phyloP scores from a whole-genome alignment of 164 flowering plant species.

The Brasenia schreberi region DNA sequence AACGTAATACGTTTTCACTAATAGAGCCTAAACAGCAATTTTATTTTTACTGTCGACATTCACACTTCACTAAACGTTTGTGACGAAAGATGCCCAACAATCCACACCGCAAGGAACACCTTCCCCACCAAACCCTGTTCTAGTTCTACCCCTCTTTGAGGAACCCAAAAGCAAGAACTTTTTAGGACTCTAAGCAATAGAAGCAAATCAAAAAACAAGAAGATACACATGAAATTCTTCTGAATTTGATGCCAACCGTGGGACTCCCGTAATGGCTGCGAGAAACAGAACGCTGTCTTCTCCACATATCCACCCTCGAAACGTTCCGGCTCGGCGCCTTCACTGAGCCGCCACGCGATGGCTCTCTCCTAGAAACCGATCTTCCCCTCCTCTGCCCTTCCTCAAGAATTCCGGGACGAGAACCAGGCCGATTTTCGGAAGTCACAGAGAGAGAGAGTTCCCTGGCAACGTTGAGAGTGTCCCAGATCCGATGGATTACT shows the following conservation, averaged over 20 bases:
- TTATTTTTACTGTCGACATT: too few species aligned
- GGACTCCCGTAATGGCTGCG: constrained; percentile 19
- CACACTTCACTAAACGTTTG: too few species aligned
- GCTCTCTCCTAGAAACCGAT: constrained; percentile 16
- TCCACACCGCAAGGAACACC: too few species aligned
- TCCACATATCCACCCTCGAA: constrained; percentile 32
- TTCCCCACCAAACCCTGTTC: too few species aligned
- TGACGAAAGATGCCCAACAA: too few species aligned
- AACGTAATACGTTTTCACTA: too few species aligned
- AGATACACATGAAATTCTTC: not conserved
- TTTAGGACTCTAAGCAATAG: not conserved
- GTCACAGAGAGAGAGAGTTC: not conserved
- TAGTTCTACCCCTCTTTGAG: too few species aligned
- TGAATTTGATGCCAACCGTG: constrained; percentile 23
- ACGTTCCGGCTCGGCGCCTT: constrained; percentile 31
- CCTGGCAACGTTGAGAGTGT: not conserved
- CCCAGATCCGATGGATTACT: not conserved
- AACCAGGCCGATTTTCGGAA: not conserved
- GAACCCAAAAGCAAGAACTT: too few species aligned
- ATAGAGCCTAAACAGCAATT: too few species aligned
- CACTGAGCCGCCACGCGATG: not conserved
- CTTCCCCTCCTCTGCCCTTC: constrained; percentile 31
- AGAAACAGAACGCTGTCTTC: constrained; percentile 29
- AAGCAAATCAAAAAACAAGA: not conserved
- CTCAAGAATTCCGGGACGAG: not conserved